phyloP scores from a whole-genome alignment of 768 basidiomycete genomes.

The Brasilioporus rufonigricans region DNA sequence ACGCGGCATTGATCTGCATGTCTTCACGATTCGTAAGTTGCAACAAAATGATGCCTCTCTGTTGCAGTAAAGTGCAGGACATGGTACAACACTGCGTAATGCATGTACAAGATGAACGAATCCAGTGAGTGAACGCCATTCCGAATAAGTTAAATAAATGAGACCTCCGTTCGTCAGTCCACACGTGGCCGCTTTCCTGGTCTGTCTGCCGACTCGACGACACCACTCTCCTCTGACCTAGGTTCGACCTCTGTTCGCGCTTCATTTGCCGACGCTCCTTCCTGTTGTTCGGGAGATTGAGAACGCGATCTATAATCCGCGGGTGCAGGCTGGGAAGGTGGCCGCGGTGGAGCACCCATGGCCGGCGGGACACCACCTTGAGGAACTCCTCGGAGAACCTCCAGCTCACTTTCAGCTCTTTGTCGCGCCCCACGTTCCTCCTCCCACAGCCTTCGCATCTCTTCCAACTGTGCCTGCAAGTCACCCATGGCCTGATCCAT shows the following conservation, averaged over 20 bases:
- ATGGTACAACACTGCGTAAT: slow-evolving; percentile 8
- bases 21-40: too few species aligned
- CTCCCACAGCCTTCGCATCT: slow-evolving; percentile 78
- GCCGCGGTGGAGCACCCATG: slow-evolving; percentile 9
- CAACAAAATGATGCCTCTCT: neutral
- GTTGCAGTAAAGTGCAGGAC: neutral
- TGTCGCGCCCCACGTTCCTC: slow-evolving; percentile 64
- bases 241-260: slow-evolving; percentile 21
- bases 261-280: slow-evolving; percentile 15
- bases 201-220: slow-evolving; percentile 24
- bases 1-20: too few species aligned
- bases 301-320: slow-evolving; percentile 21
- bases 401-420: slow-evolving; percentile 64
- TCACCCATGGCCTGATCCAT: slow-evolving; percentile 94
- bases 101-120: slow-evolving; percentile 12
- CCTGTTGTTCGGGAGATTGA: slow-evolving; percentile 30
- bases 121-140: slow-evolving; percentile 3
- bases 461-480: slow-evolving; percentile 78
- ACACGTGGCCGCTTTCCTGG: slow-evolving; percentile 32
- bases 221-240: slow-evolving; percentile 16
- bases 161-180: slow-evolving; percentile 19
- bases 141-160: slow-evolving; percentile 20
- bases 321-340: slow-evolving; percentile 16
- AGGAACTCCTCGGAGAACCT: slow-evolving; percentile 44
- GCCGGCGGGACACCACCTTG: slow-evolving; percentile 8